Base-by-base conservation (phyloP, 139 green algal species). In the Chlorella sp. region DNA sequence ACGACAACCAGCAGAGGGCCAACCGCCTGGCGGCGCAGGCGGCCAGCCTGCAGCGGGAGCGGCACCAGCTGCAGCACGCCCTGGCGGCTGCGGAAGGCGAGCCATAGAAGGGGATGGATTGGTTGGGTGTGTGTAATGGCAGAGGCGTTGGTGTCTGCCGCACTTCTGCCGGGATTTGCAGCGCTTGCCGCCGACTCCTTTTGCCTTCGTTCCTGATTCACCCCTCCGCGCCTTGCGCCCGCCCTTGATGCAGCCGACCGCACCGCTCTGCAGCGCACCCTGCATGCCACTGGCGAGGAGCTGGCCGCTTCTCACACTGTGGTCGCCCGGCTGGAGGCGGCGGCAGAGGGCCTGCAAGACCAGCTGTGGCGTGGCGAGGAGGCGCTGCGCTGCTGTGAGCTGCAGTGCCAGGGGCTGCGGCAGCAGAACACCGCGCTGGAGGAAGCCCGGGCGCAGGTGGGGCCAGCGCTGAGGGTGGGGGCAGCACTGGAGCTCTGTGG, bases 211-310 rank as follows among this genome's bases (percentile, higher is more conserved):
- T 9, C 44, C 9, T 16, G 7, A 51, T 9, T 16, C 9, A 51
- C 44, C 44, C 9, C 44, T 51, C 9, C 44, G 7, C 44, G 9
- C 44, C 44, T 9, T 51, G 44, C 44, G 9, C 51, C 44, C 44
- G 7, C 44, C 44, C 9, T 60, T 60, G 25, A 20, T 74, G 68
- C 69, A 75, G 72, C 41, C 28, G 82, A 87, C n/a, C 70, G 82
- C 39, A 74, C 63, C 30, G 72, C 82, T 4, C 65, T 87, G 32
- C 82, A 87, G 44, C 69, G 72, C 20, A 73, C 65, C 15, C 72
- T 84, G 65, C 47, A 83, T 25, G 69, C 72, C 34, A 62, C 47
- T 5, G 25, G 25, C 21, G 79, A 87, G 32, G 82, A 87, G 7
- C 63, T 87, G 72, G 82, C 57, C 32, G 30, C 69, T 4, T 32